Percentiles rank a stretch among this genome's conserved stretches.
These are phyloP conservation scores for Vitis amurensis DNA, from an alignment of 164 flowering plant genomes.

Conservation along the genomic window DNA sequence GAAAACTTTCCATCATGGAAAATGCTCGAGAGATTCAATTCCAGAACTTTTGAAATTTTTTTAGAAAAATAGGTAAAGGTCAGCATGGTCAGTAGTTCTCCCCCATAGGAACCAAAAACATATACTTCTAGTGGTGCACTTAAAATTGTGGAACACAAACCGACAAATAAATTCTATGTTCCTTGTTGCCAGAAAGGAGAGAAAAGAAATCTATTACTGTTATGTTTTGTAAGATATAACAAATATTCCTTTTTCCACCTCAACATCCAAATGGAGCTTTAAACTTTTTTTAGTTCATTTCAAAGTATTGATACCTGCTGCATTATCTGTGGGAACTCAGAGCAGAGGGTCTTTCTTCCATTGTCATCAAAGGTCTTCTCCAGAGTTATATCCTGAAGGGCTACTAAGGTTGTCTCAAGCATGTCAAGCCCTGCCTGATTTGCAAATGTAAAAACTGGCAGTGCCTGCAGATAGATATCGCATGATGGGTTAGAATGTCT, in stretches of 20 bases:
- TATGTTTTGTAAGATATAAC: too few species aligned
- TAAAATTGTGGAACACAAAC: background rate
- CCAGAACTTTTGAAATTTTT: too few species aligned
- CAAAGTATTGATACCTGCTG: conserved; percentile 43
- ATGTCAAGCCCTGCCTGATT: conserved; percentile 89
- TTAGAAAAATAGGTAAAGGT: too few species aligned
- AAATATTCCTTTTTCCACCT: background rate
- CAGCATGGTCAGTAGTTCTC: background rate
- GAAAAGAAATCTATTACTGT: too few species aligned
- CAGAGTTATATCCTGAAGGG: conserved; percentile 71
- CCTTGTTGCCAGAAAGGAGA: background rate
- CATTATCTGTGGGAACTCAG: conserved; percentile 65
- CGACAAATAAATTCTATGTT: background rate
- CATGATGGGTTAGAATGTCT: background rate
- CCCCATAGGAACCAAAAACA: background rate
- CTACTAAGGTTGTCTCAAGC: conserved; percentile 83
- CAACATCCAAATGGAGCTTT: background rate
- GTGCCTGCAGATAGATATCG: conserved; percentile 41
- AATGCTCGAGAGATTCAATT: too few species aligned
- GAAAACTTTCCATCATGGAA: too few species aligned
- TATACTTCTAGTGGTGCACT: background rate
- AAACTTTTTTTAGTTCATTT: background rate
- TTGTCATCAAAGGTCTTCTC: conserved; percentile 74
- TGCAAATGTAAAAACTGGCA: conserved; percentile 80
- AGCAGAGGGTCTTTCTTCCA: conserved; percentile 52